A percentile compares a stretch with the other conserved stretches of the same genome.
These are phyloP conservation scores for Hypoxylon sp. DNA, from an alignment of 2,329 filamentous ascomycete genomes.

Conservation along the genomic window DNA sequence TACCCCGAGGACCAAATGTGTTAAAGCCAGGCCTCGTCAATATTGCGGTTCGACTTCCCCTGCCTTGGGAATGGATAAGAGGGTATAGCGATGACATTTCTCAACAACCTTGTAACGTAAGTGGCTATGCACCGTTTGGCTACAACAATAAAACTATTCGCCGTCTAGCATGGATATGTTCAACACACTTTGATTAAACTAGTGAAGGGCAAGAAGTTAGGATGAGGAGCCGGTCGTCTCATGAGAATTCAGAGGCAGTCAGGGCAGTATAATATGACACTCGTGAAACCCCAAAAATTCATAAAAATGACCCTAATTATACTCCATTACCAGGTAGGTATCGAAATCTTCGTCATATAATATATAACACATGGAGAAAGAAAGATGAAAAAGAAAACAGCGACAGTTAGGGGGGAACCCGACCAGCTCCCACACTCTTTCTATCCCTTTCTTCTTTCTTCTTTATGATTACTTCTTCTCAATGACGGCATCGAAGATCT, in stretches of 20 bases:
- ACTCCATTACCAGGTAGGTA: slow-evolving; percentile 42
- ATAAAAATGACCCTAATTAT: slow-evolving; percentile 34
- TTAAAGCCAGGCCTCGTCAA: no score
- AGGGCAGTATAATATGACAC: slow-evolving; percentile 23
- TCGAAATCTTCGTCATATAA: slow-evolving; percentile 27
- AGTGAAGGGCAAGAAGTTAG: slow-evolving; percentile 1
- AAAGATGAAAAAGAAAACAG: slow-evolving; percentile 7
- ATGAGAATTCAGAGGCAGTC: slow-evolving; percentile 16
- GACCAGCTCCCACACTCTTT: not conserved
- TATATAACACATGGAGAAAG: slow-evolving; percentile 4
- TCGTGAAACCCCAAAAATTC: not conserved
- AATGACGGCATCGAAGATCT: slow-evolving; percentile 78
- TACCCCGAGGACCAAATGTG: no score
- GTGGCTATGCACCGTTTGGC: not conserved
- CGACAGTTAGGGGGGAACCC: not conserved
- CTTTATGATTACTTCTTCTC: slow-evolving; percentile 64
- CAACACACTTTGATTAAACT: not conserved
- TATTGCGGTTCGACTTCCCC: no score
- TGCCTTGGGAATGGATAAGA: no score
- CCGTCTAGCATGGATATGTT: not conserved
- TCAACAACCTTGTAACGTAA: no score
- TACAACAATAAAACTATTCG: not conserved
- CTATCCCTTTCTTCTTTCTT: slow-evolving; percentile 38
- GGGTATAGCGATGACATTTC: no score
- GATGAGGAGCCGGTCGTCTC: slow-evolving; percentile 4